Conservation (phyloP, 1,284 basidiomycete genomes). For the Puccinia triticina region DNA sequence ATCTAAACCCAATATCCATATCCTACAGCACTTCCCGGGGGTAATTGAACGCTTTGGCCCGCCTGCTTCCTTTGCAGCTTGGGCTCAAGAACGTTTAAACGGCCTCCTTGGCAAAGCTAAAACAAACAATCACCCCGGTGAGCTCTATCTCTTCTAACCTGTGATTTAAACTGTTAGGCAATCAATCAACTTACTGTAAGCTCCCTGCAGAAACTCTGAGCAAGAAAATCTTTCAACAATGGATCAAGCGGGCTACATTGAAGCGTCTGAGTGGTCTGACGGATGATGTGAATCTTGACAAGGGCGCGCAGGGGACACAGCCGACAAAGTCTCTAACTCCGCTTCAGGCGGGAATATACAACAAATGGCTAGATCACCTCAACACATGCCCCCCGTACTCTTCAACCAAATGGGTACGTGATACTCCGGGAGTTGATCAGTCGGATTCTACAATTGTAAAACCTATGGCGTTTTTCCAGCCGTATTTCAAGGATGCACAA, state of each 20-base stretch:
- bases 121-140: slow-evolving; percentile 13
- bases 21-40: slow-evolving; percentile 9
- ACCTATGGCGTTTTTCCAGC: neutral
- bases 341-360: neutral
- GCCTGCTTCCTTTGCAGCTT: slow-evolving; percentile 22
- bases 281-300: neutral
- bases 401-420: neutral
- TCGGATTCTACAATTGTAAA: neutral
- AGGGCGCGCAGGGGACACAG: neutral
- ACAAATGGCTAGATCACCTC: neutral
- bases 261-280: neutral
- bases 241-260: neutral
- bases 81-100: slow-evolving; percentile 22
- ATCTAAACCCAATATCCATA: slow-evolving; percentile 21
- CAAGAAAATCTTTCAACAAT: slow-evolving; percentile 3
- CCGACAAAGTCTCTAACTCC: neutral
- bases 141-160: neutral
- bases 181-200: neutral
- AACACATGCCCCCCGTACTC: neutral
- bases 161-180: too few relatives aligned
- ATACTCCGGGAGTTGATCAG: neutral
- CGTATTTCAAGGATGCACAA: neutral
- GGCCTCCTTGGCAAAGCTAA: slow-evolving; percentile 14
- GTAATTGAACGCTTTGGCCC: slow-evolving; percentile 30
- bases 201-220: neutral